Base-by-base conservation (phyloP, 352 stramenopile genomes). In the Peronosclerospora sorghi region DNA sequence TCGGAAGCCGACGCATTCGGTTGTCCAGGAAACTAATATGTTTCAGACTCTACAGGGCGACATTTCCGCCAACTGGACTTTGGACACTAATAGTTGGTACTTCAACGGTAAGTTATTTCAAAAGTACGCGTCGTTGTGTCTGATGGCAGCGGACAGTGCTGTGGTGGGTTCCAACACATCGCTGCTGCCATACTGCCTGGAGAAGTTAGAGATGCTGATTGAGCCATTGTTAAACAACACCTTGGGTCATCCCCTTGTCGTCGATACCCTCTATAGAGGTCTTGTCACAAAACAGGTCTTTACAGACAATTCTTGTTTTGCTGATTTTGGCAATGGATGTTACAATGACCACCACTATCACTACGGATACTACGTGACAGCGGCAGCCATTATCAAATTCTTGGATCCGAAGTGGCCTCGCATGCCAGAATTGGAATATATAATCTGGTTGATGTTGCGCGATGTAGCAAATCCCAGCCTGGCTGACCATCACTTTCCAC, bases 291-390 rank as follows among this genome's bases (percentile, higher is more conserved):
- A 46, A 5, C 46, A 56, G 8, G 64, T 65, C 18, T 78, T 89
- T 45, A 64, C 53, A 7, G 69, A 58, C 12, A 63, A 63, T 3
- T 51, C 71, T 13, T 34, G 69, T 21, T 71, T 78, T 39, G 59
- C 59, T n/a, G 72, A 89, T 32, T 89, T 86, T 37, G 77, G 77
- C 35, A 89, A 77, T 51, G 63, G 56, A 9, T 69, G 86, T 12
- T 89, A 89, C 61, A 89, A 89, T 48, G 77, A 89, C 45, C 72
- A 89, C 57, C 71, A 89, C 46, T 89, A 86, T 42, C 77, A 89
- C 52, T 89, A 70, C 46, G 77, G 73, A 7, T 89, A 89, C 54
- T 89, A 64, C 49, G 56, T 89, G 27, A 66, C 56, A 17, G 66
- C 63, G 0, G 74, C 72, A 0, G 77, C 77, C 0, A 86, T 89